A percentile compares a stretch with the other conserved stretches of the same genome.
These are phyloP conservation scores for Lentinula raphanica DNA, from an alignment of 768 basidiomycete species.

Conservation along the genomic window DNA sequence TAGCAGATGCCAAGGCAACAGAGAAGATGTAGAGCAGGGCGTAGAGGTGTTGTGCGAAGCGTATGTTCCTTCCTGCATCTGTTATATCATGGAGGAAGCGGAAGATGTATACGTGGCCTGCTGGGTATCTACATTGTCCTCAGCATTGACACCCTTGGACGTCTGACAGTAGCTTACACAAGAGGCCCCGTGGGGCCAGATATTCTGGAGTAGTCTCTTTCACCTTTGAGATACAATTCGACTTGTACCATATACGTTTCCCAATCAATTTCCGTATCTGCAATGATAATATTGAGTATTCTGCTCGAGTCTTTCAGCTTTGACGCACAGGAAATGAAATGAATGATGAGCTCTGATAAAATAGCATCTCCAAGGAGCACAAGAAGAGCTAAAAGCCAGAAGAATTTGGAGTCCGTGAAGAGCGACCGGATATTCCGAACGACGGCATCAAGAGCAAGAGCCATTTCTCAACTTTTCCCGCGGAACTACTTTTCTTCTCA, in stretches of 20 bases:
- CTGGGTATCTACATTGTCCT: slow-evolving; percentile 64
- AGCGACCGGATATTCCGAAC: slow-evolving; percentile 26
- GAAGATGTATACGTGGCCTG: slow-evolving; percentile 86
- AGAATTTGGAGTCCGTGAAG: slow-evolving; percentile 53
- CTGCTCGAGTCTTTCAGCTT: slow-evolving; percentile 12
- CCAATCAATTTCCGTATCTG: slow-evolving; percentile 99
- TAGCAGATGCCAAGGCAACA: slow-evolving; percentile 56
- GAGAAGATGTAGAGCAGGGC: slow-evolving; percentile 66
- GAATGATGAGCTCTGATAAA: slow-evolving; percentile 77
- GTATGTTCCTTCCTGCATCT: slow-evolving; percentile 52
- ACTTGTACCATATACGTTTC: slow-evolving; percentile 92
- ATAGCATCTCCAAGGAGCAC: slow-evolving; percentile 70
- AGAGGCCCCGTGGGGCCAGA: slow-evolving; percentile 89
- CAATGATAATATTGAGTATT: slow-evolving; percentile 3
- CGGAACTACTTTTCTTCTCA: background rate
- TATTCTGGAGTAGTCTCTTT: slow-evolving; percentile 76
- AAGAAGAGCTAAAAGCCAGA: slow-evolving; percentile 60
- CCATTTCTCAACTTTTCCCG: background rate
- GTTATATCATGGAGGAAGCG: slow-evolving; percentile 62
- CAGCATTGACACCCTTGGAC: background rate
- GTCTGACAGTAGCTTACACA: slow-evolving; percentile 52
- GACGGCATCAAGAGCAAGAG: slow-evolving; percentile 1
- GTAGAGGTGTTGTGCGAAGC: slow-evolving; percentile 74
- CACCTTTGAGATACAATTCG: slow-evolving; percentile 70
- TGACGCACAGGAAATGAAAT: slow-evolving; percentile 74